Percentiles rank a stretch among this genome's conserved stretches.
phyloP scores from a whole-genome alignment of 2,329 filamentous ascomycete genomes.

The Hypoxylon sp. region DNA sequence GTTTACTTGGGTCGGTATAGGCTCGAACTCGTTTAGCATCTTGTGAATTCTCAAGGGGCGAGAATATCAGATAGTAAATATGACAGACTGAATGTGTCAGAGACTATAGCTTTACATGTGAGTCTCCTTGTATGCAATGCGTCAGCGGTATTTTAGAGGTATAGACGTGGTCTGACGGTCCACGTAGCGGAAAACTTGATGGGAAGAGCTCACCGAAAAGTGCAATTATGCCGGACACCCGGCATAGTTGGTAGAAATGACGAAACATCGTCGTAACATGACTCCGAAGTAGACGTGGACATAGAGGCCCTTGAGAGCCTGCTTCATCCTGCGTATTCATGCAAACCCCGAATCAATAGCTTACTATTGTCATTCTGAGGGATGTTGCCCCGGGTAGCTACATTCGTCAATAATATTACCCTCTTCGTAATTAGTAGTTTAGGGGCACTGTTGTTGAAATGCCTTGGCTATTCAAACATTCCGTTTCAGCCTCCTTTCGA shows the following conservation, averaged over 20 bases:
- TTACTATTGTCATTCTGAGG: not conserved
- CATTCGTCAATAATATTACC: slow-evolving; percentile 2
- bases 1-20: not conserved
- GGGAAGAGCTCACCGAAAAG: slow-evolving; percentile 1
- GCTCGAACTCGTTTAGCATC: not conserved
- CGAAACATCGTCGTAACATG: slow-evolving; percentile 15
- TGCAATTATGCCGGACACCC: slow-evolving; percentile 20
- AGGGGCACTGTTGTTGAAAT: slow-evolving; percentile 14
- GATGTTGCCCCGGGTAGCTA: not conserved
- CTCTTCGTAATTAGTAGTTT: slow-evolving; percentile 2
- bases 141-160: slow-evolving; percentile 29
- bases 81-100: slow-evolving; percentile 17
- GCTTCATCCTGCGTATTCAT: slow-evolving; percentile 1
- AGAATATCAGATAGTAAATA: slow-evolving; percentile 4
- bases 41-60: not conserved
- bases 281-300: slow-evolving; percentile 3
- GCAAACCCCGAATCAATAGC: not conserved
- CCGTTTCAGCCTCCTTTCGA: slow-evolving; percentile 24
- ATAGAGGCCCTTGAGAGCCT: slow-evolving; percentile 3
- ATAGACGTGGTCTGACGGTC: slow-evolving; percentile 14
- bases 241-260: slow-evolving; percentile 17
- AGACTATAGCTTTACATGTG: slow-evolving; percentile 13
- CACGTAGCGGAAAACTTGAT: not conserved
- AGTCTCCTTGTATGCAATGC: slow-evolving; percentile 10
- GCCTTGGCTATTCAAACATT: slow-evolving; percentile 26